Conservation (phyloP, 2,329 filamentous ascomycete species). For the Raffaelea albimanens region DNA sequence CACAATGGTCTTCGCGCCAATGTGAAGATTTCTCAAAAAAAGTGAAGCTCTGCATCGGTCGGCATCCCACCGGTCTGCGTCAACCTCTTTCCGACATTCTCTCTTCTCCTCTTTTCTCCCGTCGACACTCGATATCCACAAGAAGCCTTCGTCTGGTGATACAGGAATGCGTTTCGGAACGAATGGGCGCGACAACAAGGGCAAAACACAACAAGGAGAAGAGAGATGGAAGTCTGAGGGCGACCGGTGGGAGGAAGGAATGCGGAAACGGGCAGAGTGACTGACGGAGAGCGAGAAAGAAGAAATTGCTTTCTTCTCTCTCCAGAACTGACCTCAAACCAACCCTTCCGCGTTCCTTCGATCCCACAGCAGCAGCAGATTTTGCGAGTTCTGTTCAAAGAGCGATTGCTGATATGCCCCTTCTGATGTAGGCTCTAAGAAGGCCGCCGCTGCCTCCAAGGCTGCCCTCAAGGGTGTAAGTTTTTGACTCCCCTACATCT, state of each 20-base stretch:
- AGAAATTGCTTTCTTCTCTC: background rate
- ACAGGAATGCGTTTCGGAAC: no score
- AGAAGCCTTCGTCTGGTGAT: no score
- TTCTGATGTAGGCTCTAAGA: constrained; percentile 54
- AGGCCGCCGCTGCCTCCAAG: constrained; percentile 92
- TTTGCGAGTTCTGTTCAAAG: constrained; percentile 62
- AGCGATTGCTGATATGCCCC: constrained; percentile 61
- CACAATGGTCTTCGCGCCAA: background rate
- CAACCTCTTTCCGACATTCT: background rate
- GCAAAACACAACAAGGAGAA: background rate
- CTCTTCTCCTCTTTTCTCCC: background rate
- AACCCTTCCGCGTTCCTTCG: constrained; percentile 1
- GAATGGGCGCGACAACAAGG: background rate
- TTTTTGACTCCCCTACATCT: constrained; percentile 24
- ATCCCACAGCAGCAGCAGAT: constrained; percentile 58
- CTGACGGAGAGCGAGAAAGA: background rate
- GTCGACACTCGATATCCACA: background rate
- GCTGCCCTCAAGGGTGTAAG: constrained; percentile 92
- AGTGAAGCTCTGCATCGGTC: constrained; percentile 3
- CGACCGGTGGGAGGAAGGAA: no score
- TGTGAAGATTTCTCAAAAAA: constrained; percentile 4
- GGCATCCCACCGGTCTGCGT: background rate
- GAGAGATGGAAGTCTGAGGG: background rate
- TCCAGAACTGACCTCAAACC: background rate
- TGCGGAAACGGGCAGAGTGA: background rate